Base-by-base conservation (phyloP, 1,284 basidiomycete genomes). In the Sanguinoderma infundibulare region DNA sequence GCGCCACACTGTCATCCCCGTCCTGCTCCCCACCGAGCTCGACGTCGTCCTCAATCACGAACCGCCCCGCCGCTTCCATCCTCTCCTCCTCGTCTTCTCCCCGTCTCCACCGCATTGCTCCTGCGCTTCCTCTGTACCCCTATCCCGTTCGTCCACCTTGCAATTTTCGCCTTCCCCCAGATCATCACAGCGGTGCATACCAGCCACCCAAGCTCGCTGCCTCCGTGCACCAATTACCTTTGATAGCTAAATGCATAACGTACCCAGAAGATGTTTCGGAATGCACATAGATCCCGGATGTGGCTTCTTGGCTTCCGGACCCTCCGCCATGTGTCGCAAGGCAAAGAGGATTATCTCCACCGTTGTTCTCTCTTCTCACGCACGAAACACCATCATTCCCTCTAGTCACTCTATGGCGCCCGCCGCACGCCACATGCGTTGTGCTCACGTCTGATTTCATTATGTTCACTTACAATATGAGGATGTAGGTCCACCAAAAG, bases 191-290 rank as follows among this genome's bases (percentile, higher is more conserved):
- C 56, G 30, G 64, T 60, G 61, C 64, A 59, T 17, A 61, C 52
- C 56, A 56, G 61, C 39, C 51, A 54, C 54, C 53, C 42, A 40
- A 59, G 55, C 59, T 62, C 59, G 53, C 55, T 52, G 44, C 38
- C 32, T 32, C 38, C 51, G 46, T 55, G 55, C 42, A 35, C 49
- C n/a, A 55, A 61, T 66, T 66, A 39, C 65, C 65, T 62, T 66
- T 66, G 65, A 64, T 64, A 64, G 65, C 40, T 66, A 66, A 66
- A 66, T 66, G 57, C 65, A 66, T 66, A 66, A 66, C 65, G 65
- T 66, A 66, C 51, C 46, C 52, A 60, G 53, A 63, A 62, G 55
- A 40, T 38, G 22, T n/a, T n/a, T 40, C 64, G 64, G 64, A 60
- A 50, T 57, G 38, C 60, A 61, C 65, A 66, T 44, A 59, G 62